Conservation (phyloP, 225 moss, liverwort and hornwort genomes). For the Antitrichia curtipendula region DNA sequence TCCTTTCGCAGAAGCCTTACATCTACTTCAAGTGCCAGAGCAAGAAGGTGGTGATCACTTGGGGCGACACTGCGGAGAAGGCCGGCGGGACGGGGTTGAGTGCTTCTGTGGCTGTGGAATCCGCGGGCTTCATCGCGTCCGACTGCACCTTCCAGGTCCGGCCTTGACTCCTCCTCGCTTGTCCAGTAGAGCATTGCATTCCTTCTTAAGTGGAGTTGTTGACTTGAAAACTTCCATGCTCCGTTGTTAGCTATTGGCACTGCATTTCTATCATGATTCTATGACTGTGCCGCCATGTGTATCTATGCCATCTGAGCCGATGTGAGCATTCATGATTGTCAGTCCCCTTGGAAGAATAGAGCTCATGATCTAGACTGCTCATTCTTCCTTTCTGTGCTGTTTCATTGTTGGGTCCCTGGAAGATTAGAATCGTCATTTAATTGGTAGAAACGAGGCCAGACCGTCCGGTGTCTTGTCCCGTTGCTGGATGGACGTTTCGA, state of each 20-base stretch:
- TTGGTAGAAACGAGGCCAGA: too few relatives aligned
- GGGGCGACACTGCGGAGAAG: slow-evolving; percentile 2
- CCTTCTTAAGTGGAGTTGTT: neutral
- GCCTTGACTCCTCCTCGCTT: too few relatives aligned
- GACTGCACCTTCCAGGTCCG: slow-evolving; percentile 11
- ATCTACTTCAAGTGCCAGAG: slow-evolving; percentile 11
- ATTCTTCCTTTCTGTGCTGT: neutral
- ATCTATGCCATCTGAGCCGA: neutral
- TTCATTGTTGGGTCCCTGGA: neutral
- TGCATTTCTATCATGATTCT: neutral
- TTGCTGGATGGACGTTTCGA: too few relatives aligned
- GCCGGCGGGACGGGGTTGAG: neutral
- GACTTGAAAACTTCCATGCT: rapidly evolving
- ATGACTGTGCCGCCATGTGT: neutral
- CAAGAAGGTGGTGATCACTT: neutral
- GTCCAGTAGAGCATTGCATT: neutral
- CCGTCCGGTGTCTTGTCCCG: too few relatives aligned
- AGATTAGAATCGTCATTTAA: neutral
- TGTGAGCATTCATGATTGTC: neutral
- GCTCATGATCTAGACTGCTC: neutral
- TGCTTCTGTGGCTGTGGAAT: neutral
- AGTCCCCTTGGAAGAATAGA: neutral
- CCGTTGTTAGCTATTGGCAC: neutral
- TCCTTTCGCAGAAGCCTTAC: neutral
- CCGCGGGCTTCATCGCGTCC: neutral